Evolutionary conservation across 1,139 yeast genomes (phyloP).

Genomic region (Candida buenavistaensis): DNA sequence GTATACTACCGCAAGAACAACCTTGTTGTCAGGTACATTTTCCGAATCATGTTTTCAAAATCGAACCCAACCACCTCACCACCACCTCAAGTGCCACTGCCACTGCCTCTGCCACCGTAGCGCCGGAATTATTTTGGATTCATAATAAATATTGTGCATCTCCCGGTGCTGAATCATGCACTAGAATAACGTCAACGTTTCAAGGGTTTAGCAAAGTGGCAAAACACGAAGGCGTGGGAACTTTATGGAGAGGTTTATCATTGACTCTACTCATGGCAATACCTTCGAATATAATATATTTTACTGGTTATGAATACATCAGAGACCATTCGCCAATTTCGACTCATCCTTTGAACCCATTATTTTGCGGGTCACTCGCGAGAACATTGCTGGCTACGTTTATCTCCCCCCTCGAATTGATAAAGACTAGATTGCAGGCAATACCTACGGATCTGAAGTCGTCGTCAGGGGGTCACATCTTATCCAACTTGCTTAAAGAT

Average conservation of each 20-base stretch:
- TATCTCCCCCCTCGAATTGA: constrained; percentile 83
- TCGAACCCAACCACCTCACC: constrained; percentile 2
- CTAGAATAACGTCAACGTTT: constrained; percentile 55
- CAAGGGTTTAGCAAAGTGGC: constrained; percentile 72
- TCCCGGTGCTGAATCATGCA: constrained; percentile 33
- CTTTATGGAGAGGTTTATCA: constrained; percentile 89
- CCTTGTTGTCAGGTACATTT: constrained; percentile 29
- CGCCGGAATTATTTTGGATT: constrained; percentile 42
- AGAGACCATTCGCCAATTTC: constrained; percentile 71
- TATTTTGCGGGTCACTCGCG: constrained; percentile 84
- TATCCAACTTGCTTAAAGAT: constrained; percentile 55
- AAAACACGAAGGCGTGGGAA: constrained; percentile 67
- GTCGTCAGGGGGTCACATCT: constrained; percentile 37
- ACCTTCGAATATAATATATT: constrained; percentile 91
- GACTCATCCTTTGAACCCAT: constrained; percentile 60
- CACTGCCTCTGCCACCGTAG: constrained; percentile 5
- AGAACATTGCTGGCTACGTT: constrained; percentile 80
- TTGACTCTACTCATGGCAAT: constrained; percentile 84
- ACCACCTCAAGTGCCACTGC: constrained; percentile 5
- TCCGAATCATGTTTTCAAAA: constrained; percentile 10
- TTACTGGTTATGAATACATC: constrained; percentile 87
- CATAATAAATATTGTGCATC: constrained; percentile 36
- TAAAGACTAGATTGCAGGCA: constrained; percentile 87
- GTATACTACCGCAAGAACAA: constrained; percentile 44
- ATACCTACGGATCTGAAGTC: constrained; percentile 51